Conservation (phyloP, 768 basidiomycete genomes). For the Rhodotorula taiwanensis region DNA sequence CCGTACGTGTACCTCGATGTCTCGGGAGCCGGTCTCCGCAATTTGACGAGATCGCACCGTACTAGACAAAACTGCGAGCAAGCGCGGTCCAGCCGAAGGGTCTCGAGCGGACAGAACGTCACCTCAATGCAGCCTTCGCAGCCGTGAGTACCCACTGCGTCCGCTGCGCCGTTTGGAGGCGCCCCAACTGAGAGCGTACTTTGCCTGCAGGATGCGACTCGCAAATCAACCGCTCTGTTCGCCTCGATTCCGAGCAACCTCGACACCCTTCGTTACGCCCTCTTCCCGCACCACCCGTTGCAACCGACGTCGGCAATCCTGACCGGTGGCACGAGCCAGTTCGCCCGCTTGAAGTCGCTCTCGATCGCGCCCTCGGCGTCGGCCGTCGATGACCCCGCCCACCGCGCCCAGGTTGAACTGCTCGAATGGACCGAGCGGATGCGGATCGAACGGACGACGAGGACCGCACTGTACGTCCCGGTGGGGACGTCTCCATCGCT, state of each 20-base stretch:
- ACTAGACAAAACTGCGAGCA: slow-evolving; percentile 11
- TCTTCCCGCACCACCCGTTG: slow-evolving; percentile 11
- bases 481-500: not conserved
- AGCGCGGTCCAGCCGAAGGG: slow-evolving; percentile 5
- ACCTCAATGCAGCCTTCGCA: not conserved
- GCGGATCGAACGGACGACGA: slow-evolving; percentile 7
- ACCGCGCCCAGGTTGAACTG: not conserved
- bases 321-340: not conserved
- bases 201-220: not conserved
- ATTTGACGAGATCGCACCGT: no score
- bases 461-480: not conserved
- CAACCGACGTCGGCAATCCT: not conserved
- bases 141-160: not conserved
- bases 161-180: no score
- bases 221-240: slow-evolving; percentile 8
- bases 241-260: slow-evolving; percentile 15
- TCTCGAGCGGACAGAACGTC: not conserved
- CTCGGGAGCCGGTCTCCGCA: no score
- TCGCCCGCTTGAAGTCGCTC: slow-evolving; percentile 7
- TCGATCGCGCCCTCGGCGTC: not conserved
- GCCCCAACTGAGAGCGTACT: no score
- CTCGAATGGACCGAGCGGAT: slow-evolving; percentile 11
- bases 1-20: no score
- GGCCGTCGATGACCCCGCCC: not conserved
- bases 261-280: slow-evolving; percentile 4